phyloP scores from a whole-genome alignment of 805 yeast species.

The Nakazawaea wyomingensis region DNA sequence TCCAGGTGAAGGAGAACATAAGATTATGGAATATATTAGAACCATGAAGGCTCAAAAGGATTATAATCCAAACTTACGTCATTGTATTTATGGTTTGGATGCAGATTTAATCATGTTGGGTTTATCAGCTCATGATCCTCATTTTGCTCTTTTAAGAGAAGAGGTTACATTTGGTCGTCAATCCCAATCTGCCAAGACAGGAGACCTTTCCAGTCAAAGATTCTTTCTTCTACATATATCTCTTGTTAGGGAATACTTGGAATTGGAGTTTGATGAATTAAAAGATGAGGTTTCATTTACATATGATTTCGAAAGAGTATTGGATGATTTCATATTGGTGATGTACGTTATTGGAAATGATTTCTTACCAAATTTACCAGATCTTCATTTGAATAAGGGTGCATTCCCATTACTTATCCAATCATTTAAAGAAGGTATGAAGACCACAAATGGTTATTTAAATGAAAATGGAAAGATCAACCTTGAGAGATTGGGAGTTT shows the following conservation, averaged over 20 bases:
- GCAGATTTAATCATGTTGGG: conserved; percentile 96
- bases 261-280: conserved; percentile 75
- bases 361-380: conserved; percentile 95
- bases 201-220: conserved; percentile 66
- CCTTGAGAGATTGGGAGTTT: conserved; percentile 60
- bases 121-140: conserved; percentile 90
- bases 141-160: conserved; percentile 88
- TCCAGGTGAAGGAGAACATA: conserved; percentile 99
- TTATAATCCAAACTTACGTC: conserved; percentile 78
- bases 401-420: conserved; percentile 91
- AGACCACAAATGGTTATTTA: conserved; percentile 74
- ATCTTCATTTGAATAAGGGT: conserved; percentile 87
- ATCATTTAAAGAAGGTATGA: conserved; percentile 78
- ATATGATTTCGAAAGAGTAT: conserved; percentile 79
- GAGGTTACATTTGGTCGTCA: conserved; percentile 83
- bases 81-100: conserved; percentile 92
- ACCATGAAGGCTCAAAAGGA: conserved; percentile 65
- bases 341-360: conserved; percentile 97
- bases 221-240: conserved; percentile 82
- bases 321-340: conserved; percentile 90
- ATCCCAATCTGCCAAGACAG: conserved; percentile 20
- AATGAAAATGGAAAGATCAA: conserved; percentile 81
- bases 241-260: conserved; percentile 83
- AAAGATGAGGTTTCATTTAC: conserved; percentile 58
- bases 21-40: conserved; percentile 90